A percentile compares a stretch with the other conserved stretches of the same genome.
phyloP scores from a whole-genome alignment of 2,329 filamentous ascomycete genomes.

The Microsporum canis region DNA sequence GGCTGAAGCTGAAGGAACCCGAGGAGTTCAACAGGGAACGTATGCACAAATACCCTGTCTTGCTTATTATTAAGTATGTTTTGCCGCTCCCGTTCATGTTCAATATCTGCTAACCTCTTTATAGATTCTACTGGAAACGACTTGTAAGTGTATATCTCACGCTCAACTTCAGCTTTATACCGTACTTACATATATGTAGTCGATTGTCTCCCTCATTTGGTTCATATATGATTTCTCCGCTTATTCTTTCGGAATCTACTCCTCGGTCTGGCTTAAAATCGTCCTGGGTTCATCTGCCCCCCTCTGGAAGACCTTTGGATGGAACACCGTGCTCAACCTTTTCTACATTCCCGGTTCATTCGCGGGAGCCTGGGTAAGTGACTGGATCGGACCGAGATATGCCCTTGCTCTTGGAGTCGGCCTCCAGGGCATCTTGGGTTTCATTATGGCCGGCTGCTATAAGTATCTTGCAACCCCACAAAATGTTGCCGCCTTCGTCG shows the following conservation, averaged over 20 bases:
- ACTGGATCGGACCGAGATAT: conserved; percentile 66
- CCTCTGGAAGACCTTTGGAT: conserved; percentile 70
- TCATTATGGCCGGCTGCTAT: conserved; percentile 79
- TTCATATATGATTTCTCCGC: conserved; percentile 78
- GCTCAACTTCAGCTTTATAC: neutral
- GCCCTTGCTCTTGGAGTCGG: conserved; percentile 60
- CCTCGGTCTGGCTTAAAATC: conserved; percentile 44
- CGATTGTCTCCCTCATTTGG: conserved; percentile 64
- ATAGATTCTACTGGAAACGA: conserved; percentile 61
- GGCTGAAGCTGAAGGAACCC: conserved; percentile 63
- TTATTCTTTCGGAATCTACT: conserved; percentile 81
- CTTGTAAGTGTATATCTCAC: conserved; percentile 32
- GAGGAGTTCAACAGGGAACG: conserved; percentile 63
- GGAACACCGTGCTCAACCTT: conserved; percentile 77
- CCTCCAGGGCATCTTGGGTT: conserved; percentile 66
- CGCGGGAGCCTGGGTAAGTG: conserved; percentile 62
- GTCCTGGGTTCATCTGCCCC: conserved; percentile 54
- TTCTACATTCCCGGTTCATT: conserved; percentile 82
- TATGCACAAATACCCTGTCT: conserved; percentile 51
- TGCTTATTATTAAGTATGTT: conserved; percentile 39
- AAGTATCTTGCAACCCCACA: conserved; percentile 51
- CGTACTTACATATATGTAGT: conserved; percentile 16
- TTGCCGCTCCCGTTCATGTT: conserved; percentile 16
- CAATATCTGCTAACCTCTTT: conserved; percentile 43
- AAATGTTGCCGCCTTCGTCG: conserved; percentile 64